Conservation (phyloP, 1,284 basidiomycete species). For the Trichosporon ovoides region DNA sequence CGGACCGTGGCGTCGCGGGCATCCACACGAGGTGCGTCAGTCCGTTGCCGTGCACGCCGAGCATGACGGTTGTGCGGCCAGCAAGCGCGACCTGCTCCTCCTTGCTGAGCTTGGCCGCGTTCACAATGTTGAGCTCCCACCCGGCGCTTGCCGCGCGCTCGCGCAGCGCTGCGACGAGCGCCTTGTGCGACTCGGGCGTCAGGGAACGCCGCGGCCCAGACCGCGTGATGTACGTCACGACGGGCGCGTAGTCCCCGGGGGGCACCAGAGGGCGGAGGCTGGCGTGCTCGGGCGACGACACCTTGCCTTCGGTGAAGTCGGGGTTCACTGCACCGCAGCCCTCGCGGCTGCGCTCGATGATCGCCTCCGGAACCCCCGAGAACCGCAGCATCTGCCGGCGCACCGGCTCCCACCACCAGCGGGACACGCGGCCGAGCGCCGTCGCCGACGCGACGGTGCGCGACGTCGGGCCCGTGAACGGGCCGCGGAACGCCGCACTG, state of each 20-base stretch:
- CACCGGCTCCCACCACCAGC: constrained; percentile 67
- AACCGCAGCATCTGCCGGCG: constrained; percentile 60
- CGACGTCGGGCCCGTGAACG: constrained; percentile 60
- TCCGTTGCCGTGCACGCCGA: constrained; percentile 74
- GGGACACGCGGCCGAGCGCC: constrained; percentile 49
- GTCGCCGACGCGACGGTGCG: constrained; percentile 55
- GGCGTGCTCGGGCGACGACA: constrained; percentile 28
- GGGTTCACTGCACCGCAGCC: constrained; percentile 39
- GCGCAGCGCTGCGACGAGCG: constrained; percentile 57
- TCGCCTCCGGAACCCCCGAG: constrained; percentile 53
- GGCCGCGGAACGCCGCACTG: constrained; percentile 65
- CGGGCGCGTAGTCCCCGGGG: constrained; percentile 49
- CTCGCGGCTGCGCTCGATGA: constrained; percentile 44
- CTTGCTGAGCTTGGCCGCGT: constrained; percentile 45
- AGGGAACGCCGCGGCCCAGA: constrained; percentile 59
- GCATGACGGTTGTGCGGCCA: constrained; percentile 67
- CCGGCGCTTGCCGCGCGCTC: constrained; percentile 56
- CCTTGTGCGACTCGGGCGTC: constrained; percentile 57
- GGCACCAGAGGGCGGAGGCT: constrained; percentile 25
- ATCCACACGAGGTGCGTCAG: constrained; percentile 54
- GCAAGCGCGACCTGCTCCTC: constrained; percentile 48
- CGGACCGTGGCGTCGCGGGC: constrained; percentile 45
- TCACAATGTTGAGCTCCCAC: constrained; percentile 57
- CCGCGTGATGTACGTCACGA: constrained; percentile 70
- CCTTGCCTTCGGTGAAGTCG: constrained; percentile 9